These are phyloP conservation scores for Oenanthe sinensis DNA, from an alignment of 129 eudicot species.

Conservation along the genomic window DNA sequence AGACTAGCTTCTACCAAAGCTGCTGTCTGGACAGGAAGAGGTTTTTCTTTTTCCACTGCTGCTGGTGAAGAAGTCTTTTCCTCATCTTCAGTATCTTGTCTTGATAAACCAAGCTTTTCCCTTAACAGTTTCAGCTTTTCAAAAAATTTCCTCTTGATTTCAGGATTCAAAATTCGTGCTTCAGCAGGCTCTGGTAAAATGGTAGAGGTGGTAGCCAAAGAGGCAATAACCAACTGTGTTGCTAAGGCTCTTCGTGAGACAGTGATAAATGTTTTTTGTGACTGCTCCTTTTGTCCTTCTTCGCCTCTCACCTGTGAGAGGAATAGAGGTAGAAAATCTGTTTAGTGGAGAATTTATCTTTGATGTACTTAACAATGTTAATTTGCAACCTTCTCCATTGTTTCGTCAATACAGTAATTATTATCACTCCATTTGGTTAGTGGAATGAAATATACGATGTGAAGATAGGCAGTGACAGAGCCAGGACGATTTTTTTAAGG, in stretches of 20 bases:
- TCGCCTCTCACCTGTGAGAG: conserved; percentile 35
- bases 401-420: not conserved
- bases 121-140: conserved; percentile 49
- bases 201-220: conserved; percentile 27
- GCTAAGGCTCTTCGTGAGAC: conserved; percentile 47
- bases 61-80: conserved; percentile 18
- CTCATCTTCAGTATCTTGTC: conserved; percentile 28
- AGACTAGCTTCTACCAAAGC: conserved; percentile 25
- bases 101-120: conserved; percentile 45
- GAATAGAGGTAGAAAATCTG: not conserved
- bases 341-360: not conserved
- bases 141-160: conserved; percentile 41
- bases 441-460: not conserved
- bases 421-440: not conserved
- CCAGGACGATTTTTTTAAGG: too few species aligned
- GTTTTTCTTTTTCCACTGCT: conserved; percentile 14
- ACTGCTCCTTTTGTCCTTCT: conserved; percentile 23
- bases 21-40: conserved; percentile 23
- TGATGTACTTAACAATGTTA: not conserved
- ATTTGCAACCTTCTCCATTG: not conserved
- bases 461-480: too few species aligned
- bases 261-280: conserved; percentile 9
- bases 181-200: conserved; percentile 42
- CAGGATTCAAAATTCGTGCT: conserved; percentile 38
- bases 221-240: conserved; percentile 36